Evolutionary conservation across 1,284 basidiomycete species (phyloP).

Genomic region (Pseudozyma thailandica): DNA sequence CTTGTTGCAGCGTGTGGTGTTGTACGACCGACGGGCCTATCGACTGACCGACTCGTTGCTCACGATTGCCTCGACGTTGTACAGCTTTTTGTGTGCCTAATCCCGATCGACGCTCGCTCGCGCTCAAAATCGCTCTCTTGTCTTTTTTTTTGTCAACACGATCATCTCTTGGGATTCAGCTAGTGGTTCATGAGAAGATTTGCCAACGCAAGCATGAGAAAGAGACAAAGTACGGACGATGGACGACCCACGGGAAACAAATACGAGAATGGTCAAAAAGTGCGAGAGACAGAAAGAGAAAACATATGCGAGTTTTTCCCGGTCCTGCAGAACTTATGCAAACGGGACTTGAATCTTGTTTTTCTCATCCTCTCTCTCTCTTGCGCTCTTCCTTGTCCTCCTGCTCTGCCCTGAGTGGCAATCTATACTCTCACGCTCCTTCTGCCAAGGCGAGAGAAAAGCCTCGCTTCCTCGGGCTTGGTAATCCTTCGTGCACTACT

Average conservation of each 20-base stretch:
- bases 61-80: not conserved
- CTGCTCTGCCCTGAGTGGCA: too few species aligned
- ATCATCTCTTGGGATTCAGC: not conserved
- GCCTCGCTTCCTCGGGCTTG: too few species aligned
- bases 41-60: too few species aligned
- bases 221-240: not conserved
- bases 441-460: too few species aligned
- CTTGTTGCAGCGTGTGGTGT: too few species aligned
- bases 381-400: not conserved
- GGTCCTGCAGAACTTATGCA: conserved; percentile 30
- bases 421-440: too few species aligned
- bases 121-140: not conserved
- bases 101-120: not conserved
- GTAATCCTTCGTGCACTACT: too few species aligned
- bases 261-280: too few species aligned
- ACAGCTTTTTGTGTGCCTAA: not conserved
- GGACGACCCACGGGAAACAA: too few species aligned
- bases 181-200: not conserved
- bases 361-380: not conserved
- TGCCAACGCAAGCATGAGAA: not conserved
- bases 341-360: conserved; percentile 25
- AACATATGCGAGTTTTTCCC: conserved; percentile 37
- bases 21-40: too few species aligned
- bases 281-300: not conserved
- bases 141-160: not conserved